Evolutionary conservation across 768 basidiomycete species (phyloP), one percentile per base, ranked within the genome.

Genomic region (Russula emetica): DNA sequence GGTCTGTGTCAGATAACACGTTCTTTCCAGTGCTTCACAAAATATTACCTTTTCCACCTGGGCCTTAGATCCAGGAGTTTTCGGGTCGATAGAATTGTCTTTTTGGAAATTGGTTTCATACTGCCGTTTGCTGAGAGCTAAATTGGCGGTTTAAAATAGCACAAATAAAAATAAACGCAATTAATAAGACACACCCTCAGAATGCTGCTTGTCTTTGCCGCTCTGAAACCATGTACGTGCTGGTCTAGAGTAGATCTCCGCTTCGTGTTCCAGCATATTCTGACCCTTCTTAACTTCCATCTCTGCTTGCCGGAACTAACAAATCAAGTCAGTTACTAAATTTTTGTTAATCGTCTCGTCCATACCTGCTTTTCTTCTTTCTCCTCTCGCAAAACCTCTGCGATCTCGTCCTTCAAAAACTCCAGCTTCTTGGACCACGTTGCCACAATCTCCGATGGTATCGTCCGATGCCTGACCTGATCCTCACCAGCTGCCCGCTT

Each of bases 211-310:
- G 70, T 97, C 93, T 73, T 88, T 90, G 61, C 81, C 79, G 10
- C 82, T 85, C 76, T 98, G 97, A 82, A 99, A 99, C 97, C 97
- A 99, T n/a, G 94, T 98, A 69, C 96, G 83, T 20, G 94, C 93
- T 6, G 97, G 97, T 62, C 95, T 81, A 24, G 92, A 87, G 74
- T 85, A 91, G 69, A 99, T 99, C 77, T 98, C 96, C 13, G 80
- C 84, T 74, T 91, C 83, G 67, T 98, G 93, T 72, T 97, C 89
- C 55, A 98, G 84, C 81, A 98, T 85, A 73, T 99, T 99, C 76
- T 96, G 84, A 24, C 94, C 92, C 74, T 98, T 99, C 68, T 82
- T 86, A 30, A 99, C 71, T 74, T 98, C 92, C 94, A 98, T 97
- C 74, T 99, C 96, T 16, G 92, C 96, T 72, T 82, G 84, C 55